A percentile compares a stretch with the other conserved stretches of the same genome.
phyloP scores from a whole-genome alignment of 371 early-diverging fungal genomes.

The Rhizopus microsporus region DNA sequence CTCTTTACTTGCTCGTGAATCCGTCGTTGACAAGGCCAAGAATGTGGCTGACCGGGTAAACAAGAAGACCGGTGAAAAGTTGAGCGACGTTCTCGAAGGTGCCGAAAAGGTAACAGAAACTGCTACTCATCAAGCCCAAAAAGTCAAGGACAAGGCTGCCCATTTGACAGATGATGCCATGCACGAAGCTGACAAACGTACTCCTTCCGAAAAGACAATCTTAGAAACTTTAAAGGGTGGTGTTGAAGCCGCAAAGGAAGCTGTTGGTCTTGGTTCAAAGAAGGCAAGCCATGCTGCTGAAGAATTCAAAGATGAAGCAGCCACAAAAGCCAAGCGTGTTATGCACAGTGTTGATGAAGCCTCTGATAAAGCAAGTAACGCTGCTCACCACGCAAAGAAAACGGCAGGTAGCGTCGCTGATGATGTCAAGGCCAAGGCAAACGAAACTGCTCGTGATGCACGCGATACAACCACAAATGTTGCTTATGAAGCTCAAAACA shows the following conservation, averaged over 20 bases:
- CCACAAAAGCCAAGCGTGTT: slow-evolving; percentile 16
- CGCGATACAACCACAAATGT: background rate
- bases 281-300: slow-evolving; percentile 18
- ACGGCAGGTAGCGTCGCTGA: background rate
- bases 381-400: slow-evolving; percentile 1
- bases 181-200: slow-evolving; percentile 7
- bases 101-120: slow-evolving; percentile 10
- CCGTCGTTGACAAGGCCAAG: slow-evolving; percentile 30
- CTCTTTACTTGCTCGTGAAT: slow-evolving; percentile 17
- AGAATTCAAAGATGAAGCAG: slow-evolving; percentile 24
- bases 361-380: slow-evolving; percentile 8
- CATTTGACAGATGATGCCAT: background rate
- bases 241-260: slow-evolving; percentile 27
- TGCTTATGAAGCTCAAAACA: slow-evolving; percentile 6
- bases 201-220: slow-evolving; percentile 16
- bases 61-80: slow-evolving; percentile 17
- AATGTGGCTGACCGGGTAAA: slow-evolving; percentile 26
- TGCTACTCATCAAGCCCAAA: slow-evolving; percentile 12
- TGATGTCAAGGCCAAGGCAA: background rate
- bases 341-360: slow-evolving; percentile 16
- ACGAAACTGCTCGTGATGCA: background rate
- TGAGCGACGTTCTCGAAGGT: slow-evolving; percentile 15
- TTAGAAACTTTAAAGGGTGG: slow-evolving; percentile 19
- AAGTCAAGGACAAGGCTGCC: slow-evolving; percentile 12
- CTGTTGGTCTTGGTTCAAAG: slow-evolving; percentile 25